These are phyloP conservation scores for Davidsoniella virescens DNA, from an alignment of 2,329 filamentous ascomycete genomes.

Conservation along the genomic window DNA sequence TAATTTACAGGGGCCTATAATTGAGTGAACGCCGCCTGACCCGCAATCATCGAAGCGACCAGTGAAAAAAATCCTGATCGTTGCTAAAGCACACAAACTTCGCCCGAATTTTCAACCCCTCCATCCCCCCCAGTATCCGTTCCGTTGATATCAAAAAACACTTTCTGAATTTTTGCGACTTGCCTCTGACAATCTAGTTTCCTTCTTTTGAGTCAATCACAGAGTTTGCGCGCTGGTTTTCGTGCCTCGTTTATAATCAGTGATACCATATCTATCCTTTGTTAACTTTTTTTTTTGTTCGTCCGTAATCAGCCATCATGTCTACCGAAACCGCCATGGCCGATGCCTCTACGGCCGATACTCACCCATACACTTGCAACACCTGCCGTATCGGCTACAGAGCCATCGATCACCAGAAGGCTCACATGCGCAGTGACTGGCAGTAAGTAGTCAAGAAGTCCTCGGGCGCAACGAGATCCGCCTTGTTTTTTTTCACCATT, in stretches of 20 bases:
- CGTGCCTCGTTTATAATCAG: neutral
- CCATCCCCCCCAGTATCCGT: neutral
- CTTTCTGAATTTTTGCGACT: neutral
- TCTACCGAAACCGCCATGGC: constrained; percentile 8
- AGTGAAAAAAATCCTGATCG: constrained; percentile 6
- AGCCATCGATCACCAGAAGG: constrained; percentile 79
- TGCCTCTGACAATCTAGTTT: neutral
- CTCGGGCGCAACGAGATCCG: no score
- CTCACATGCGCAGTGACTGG: constrained; percentile 98
- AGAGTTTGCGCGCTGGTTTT: no score
- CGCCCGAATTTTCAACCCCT: constrained; percentile 12
- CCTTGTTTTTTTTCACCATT: neutral
- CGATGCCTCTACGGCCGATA: constrained; percentile 23
- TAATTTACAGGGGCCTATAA: neutral
- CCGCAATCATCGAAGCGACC: neutral
- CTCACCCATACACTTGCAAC: constrained; percentile 94
- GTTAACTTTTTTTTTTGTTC: neutral
- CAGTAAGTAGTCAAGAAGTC: constrained; percentile 55
- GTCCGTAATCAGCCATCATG: neutral
- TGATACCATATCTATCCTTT: neutral
- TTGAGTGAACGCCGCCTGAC: neutral
- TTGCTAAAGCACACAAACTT: constrained; percentile 9
- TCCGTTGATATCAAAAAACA: constrained; percentile 7
- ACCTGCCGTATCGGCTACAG: constrained; percentile 95
- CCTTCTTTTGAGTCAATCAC: neutral